Base-by-base conservation (phyloP, 768 basidiomycete genomes). In the Coprinellus micaceus region DNA sequence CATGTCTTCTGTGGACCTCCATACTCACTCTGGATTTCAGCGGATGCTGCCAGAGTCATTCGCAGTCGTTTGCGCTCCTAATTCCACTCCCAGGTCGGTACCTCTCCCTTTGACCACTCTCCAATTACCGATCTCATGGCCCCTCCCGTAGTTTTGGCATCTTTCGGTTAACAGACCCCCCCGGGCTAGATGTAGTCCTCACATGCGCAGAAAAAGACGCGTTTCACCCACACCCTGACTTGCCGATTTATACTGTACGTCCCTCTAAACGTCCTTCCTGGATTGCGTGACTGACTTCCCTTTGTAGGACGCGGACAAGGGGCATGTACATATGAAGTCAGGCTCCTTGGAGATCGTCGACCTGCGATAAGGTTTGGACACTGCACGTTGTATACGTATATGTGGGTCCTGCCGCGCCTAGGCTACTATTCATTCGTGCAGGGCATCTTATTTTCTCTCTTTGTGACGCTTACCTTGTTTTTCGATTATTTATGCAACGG, bases 1-100 rank as follows among this genome's bases (percentile, higher is more conserved):
- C 74, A 93, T 96, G 89, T 94, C 93, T 5, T 95, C 93, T 7
- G 86, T 95, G 17, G 94, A 96, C 68, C 70, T 97, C 21, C 94
- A 97, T 63, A 95, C 93, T 2, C 94, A 95, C 68, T 85, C 89
- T 1, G 87, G 82, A 7, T 97, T 94, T 72, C 94, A 96, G 63
- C 70, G 82, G 33, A 94, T 93, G 86, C 79, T 97, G 3, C 89
- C 89, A 0, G 94, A 97, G 66, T 93, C 91, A 0, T 91, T 96
- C 66, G 94, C 94, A 0, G 89, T 96, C 37, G 94, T 97, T 15
- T 94, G 91, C 64, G 91, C 93, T 3, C 94, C 94, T 0, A 82
- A 81, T 46, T 86, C 83, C 1, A 83, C 77, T 19, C 93, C 92
- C 0, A 85, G 82, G 88, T 91, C 19, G 7, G 70, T 25, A 85